Conservation (phyloP, 208 protist species). For the Leishmania gerbilli region DNA sequence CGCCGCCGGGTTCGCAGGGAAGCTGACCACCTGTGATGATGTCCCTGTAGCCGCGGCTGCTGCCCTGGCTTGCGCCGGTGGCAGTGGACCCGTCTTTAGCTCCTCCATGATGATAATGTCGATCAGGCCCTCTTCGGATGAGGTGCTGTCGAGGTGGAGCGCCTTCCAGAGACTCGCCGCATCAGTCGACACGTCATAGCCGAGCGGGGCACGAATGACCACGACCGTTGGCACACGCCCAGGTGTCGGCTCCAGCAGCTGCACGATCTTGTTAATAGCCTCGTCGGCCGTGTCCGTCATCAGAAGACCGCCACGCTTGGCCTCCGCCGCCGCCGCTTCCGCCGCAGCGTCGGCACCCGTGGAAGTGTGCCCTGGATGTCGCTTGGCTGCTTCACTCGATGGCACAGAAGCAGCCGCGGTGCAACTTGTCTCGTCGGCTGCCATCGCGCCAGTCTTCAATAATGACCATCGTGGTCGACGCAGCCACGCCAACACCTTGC, state of each 20-base stretch:
- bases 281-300: conserved; percentile 20
- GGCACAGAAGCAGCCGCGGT: not conserved
- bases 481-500: not conserved
- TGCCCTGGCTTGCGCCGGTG: conserved; percentile 5
- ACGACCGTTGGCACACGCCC: conserved; percentile 42
- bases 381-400: not conserved
- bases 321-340: not conserved
- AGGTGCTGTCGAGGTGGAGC: conserved; percentile 45
- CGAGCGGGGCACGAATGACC: conserved; percentile 34
- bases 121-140: conserved; percentile 53
- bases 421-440: not conserved
- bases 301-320: conserved; percentile 9
- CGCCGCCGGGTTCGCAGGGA: not conserved
- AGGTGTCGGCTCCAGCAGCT: conserved; percentile 25
- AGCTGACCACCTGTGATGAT: not conserved
- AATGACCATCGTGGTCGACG: not conserved
- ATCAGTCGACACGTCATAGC: conserved; percentile 40
- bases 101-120: conserved; percentile 60
- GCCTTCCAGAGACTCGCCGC: conserved; percentile 36
- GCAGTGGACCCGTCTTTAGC: conserved; percentile 42
- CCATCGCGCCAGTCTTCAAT: not conserved
- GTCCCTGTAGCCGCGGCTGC: not conserved
- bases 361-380: not conserved
- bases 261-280: conserved; percentile 31
- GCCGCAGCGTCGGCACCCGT: not conserved